phyloP scores from a whole-genome alignment of 306 rosid genomes.

The Begonia loranthoides region DNA sequence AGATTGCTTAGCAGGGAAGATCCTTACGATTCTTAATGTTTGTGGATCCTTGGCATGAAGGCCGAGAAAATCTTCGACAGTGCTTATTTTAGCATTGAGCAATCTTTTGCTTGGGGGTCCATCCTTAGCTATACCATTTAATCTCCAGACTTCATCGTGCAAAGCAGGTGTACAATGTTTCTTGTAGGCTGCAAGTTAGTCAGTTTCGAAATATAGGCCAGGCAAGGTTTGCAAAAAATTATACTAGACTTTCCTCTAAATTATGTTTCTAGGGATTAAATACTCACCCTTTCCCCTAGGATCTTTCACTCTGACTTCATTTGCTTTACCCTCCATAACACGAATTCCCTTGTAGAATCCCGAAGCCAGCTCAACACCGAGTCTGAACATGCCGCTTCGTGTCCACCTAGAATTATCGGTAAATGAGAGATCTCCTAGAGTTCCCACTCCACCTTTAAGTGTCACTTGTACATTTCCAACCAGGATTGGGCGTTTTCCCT shows the following conservation, averaged over 20 bases:
- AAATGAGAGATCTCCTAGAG: conserved; percentile 64
- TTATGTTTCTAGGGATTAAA: background rate
- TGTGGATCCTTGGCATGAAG: conserved; percentile 58
- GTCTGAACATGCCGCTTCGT: conserved; percentile 75
- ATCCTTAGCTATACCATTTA: conserved; percentile 76
- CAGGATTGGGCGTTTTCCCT: conserved; percentile 76
- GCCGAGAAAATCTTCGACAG: conserved; percentile 78
- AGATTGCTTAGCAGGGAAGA: background rate
- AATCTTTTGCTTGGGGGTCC: conserved; percentile 77
- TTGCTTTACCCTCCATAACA: conserved; percentile 74
- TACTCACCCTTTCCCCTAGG: conserved; percentile 91
- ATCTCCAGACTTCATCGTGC: conserved; percentile 86
- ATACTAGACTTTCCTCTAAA: too few relatives aligned
- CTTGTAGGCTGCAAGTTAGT: conserved; percentile 53
- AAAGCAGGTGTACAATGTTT: conserved; percentile 82
- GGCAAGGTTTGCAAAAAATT: too few relatives aligned
- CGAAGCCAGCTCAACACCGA: conserved; percentile 54
- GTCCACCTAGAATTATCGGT: conserved; percentile 95
- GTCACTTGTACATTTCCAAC: conserved; percentile 60
- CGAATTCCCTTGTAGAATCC: conserved; percentile 50
- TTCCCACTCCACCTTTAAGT: conserved; percentile 77
- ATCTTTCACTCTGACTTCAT: conserved; percentile 75
- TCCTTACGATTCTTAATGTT: conserved; percentile 63
- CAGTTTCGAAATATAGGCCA: too few relatives aligned
- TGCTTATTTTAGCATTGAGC: conserved; percentile 32